Evolutionary conservation across 1,284 basidiomycete genomes (phyloP), one percentile per base, ranked within the genome.

Genomic region (Athelia psychrophila): DNA sequence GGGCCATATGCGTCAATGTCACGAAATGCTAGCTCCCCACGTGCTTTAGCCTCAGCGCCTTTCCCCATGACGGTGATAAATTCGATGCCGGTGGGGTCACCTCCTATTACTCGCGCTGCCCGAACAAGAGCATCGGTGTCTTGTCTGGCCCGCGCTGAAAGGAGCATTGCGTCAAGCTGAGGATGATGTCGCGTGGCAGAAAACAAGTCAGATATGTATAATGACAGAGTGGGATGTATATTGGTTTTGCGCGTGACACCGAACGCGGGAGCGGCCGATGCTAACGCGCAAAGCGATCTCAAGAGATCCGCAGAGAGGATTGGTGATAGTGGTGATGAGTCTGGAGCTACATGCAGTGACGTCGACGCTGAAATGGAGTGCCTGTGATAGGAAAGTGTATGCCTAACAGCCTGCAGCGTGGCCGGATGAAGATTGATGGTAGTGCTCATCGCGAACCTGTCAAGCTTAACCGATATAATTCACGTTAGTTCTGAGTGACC

Each of bases 401-500:
- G 74, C 48, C 67, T 75, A 56, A 55, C 74, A 64, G 52, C 73
- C 56, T 68, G 38, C 20, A 18, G 69, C 20, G 56, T 70, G 58
- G 61, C 61, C 30, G 73, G 62, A 20, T 73, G 67, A 36, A 82
- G 62, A 40, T 72, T 70, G 49, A 91, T 67, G 38, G 79, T 80
- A 3, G 78, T 78, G 58, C 86, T 90, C 77, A 92, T 83, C 2
- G 87, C 74, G 64, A 92, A 92, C 56, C 79, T 81, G 63, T 92
- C 88, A 20, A 92, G 72, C 88, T 91, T 30, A 61, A 42, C 23
- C 27, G 20, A 47, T 16, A 33, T 38, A 48, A 51, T 47, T 48
- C 47, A 54, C n/a, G 45, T 52, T 44, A 49, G 32, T 42, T 30
- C 23, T 48, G 25, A 45, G 40, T 18, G 49, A n/a, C n/a, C n/a